Evolutionary conservation across 2,329 filamentous ascomycete genomes (phyloP).

Genomic region (Rhynchosporium agropyri): DNA sequence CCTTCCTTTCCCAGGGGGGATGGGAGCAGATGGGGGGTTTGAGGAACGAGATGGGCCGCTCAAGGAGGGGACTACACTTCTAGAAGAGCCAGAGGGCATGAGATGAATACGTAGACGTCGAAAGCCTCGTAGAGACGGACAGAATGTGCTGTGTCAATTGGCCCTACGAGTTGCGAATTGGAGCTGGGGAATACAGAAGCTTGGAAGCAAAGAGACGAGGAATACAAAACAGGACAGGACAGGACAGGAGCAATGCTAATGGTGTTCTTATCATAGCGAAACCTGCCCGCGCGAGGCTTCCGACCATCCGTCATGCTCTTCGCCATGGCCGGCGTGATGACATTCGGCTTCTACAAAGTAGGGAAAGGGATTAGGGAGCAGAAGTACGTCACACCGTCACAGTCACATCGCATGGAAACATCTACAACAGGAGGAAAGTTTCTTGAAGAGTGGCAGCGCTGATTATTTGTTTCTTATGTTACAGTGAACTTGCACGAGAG

Average conservation of each 20-base stretch:
- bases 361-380: constrained; percentile 84
- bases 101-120: no score
- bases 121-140: no score
- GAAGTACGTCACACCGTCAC: constrained; percentile 63
- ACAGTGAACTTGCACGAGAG: constrained; percentile 88
- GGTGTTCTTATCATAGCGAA: constrained; percentile 61
- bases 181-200: background rate
- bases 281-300: constrained; percentile 89
- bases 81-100: no score
- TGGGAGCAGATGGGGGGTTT: background rate
- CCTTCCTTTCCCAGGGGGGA: constrained; percentile 2
- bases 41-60: background rate
- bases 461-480: constrained; percentile 13
- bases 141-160: no score
- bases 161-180: background rate
- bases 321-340: constrained; percentile 77
- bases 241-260: constrained; percentile 14
- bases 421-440: background rate
- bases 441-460: constrained; percentile 13
- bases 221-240: background rate
- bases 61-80: background rate
- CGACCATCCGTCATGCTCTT: constrained; percentile 77
- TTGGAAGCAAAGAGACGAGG: background rate
- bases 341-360: constrained; percentile 87
- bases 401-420: no score